A percentile compares a stretch with the other conserved stretches of the same genome.
Conservation (phyloP, 1,139 yeast species). For the Blastobotrys raffinosifermentans region DNA sequence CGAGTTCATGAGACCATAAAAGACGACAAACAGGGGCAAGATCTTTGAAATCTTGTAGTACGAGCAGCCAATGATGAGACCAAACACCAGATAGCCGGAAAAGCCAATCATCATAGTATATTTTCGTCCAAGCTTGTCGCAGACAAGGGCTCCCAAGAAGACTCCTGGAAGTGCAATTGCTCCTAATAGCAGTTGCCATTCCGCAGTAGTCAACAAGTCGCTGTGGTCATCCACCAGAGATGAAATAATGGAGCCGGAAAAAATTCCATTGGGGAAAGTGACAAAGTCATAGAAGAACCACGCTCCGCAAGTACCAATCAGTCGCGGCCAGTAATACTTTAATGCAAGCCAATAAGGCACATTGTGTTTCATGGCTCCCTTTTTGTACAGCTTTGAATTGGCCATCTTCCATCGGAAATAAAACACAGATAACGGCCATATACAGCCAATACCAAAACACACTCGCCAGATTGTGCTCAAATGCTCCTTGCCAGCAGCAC, state of each 20-base stretch:
- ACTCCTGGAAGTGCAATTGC: slow-evolving; percentile 55
- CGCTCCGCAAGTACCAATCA: slow-evolving; percentile 52
- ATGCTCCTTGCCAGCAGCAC: slow-evolving; percentile 46
- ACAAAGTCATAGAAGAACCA: slow-evolving; percentile 64
- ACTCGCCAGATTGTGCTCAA: slow-evolving; percentile 64
- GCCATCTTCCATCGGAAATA: slow-evolving; percentile 67
- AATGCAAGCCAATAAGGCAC: slow-evolving; percentile 52
- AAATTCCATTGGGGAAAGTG: slow-evolving; percentile 60
- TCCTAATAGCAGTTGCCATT: slow-evolving; percentile 53
- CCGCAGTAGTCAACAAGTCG: slow-evolving; percentile 45
- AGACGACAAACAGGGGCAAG: slow-evolving; percentile 49
- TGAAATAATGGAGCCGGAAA: slow-evolving; percentile 48
- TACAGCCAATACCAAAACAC: slow-evolving; percentile 65
- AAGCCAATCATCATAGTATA: slow-evolving; percentile 55
- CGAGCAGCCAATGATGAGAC: slow-evolving; percentile 53
- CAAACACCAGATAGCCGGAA: slow-evolving; percentile 52
- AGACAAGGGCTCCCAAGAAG: slow-evolving; percentile 48
- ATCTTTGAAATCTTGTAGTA: slow-evolving; percentile 44
- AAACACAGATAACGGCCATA: slow-evolving; percentile 69
- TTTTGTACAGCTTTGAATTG: slow-evolving; percentile 53
- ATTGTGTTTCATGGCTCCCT: slow-evolving; percentile 44
- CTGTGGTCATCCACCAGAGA: slow-evolving; percentile 38
- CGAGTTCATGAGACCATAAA: slow-evolving; percentile 54
- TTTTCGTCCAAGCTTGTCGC: slow-evolving; percentile 52
- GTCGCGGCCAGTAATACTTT: slow-evolving; percentile 50